Base-by-base conservation (phyloP, 305 asterid species). In the Nicotiana rustica region DNA sequence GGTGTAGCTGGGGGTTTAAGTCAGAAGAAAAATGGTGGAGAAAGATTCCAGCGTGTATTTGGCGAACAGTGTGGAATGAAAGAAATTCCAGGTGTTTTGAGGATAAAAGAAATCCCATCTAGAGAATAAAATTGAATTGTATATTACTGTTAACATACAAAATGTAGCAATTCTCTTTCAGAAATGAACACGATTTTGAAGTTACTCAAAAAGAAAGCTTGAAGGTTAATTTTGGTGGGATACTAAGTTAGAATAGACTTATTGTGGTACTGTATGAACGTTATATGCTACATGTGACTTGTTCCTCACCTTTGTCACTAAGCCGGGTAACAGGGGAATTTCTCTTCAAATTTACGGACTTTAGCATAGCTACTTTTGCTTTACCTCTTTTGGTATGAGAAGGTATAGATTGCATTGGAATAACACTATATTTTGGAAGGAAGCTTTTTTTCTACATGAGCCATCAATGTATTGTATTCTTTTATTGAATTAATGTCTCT, bases 381-480 rank as follows among this genome's bases (percentile, higher is more conserved):
- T 73, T 6, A 2, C 7, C 64, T 25, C 0, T 6, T 25, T 49
- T 29, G 79, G 19, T 14, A 21, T 25, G 21, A 75, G 44, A 75
- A 75, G 79, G 1, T 49, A 49, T 49, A 21, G 44, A 75, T 56
- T 13, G 64, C 21, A 25, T 10, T 25, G 44, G 44, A 73, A 73
- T 13, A 41, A 73, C 62, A 71, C 79, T 49, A 25, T 25, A 73
- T 3, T 3, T 75, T 14, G 38, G 79, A 25, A 1, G 79, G 79
- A 75, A 75, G 5, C 64, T 25, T 25, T 73, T 47, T 6, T 9
- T 73, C 62, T 47, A 21, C 41, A 21, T 47, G 79, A 49, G 25
- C 44, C 79, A 75, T 75, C 64, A 75, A 25, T 75, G 2, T 25
- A 15, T 75, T 3, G 44, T 49, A 49, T 73, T 73, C 79, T 49